phyloP scores from a whole-genome alignment of 768 basidiomycete genomes.

The Plicaturopsis crispa region DNA sequence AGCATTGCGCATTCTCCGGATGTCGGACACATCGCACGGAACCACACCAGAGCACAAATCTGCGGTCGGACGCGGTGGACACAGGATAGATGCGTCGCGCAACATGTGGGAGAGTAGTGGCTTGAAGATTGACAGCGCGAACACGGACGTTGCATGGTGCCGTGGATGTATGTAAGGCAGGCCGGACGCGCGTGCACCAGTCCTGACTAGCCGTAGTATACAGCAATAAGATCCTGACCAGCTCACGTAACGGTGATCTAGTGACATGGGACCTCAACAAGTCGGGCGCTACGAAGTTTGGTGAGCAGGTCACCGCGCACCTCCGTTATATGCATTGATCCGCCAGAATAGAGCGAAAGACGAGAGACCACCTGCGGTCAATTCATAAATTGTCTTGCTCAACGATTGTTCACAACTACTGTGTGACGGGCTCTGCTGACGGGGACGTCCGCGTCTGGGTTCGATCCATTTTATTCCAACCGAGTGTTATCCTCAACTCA shows the following conservation, averaged over 20 bases:
- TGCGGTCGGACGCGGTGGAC: slow-evolving; percentile 49
- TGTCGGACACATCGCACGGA: slow-evolving; percentile 39
- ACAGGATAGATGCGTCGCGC: slow-evolving; percentile 62
- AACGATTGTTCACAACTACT: slow-evolving; percentile 59
- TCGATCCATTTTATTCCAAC: slow-evolving; percentile 11
- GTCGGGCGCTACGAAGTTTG: slow-evolving; percentile 58
- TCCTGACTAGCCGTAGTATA: slow-evolving; percentile 36
- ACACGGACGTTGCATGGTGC: slow-evolving; percentile 80
- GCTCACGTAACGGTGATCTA: slow-evolving; percentile 74
- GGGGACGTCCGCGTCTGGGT: slow-evolving; percentile 81
- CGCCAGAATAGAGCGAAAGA: slow-evolving; percentile 47
- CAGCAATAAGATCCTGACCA: slow-evolving; percentile 72
- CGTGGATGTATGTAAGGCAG: slow-evolving; percentile 43
- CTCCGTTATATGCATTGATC: slow-evolving; percentile 7
- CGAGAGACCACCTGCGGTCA: slow-evolving; percentile 64
- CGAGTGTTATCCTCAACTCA: slow-evolving; percentile 1
- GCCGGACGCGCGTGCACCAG: no score
- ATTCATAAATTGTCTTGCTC: slow-evolving; percentile 68
- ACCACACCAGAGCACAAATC: slow-evolving; percentile 40
- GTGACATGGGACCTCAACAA: slow-evolving; percentile 80
- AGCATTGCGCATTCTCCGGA: slow-evolving; percentile 56
- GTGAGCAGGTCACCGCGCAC: slow-evolving; percentile 30
- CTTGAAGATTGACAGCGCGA: slow-evolving; percentile 70
- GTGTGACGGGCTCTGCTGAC: slow-evolving; percentile 75
- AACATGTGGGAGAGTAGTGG: slow-evolving; percentile 78